Percentiles rank a stretch among this genome's conserved stretches.
These are phyloP conservation scores for Citrus sinensis DNA, from an alignment of 345 rosid species.

Conservation along the genomic window DNA sequence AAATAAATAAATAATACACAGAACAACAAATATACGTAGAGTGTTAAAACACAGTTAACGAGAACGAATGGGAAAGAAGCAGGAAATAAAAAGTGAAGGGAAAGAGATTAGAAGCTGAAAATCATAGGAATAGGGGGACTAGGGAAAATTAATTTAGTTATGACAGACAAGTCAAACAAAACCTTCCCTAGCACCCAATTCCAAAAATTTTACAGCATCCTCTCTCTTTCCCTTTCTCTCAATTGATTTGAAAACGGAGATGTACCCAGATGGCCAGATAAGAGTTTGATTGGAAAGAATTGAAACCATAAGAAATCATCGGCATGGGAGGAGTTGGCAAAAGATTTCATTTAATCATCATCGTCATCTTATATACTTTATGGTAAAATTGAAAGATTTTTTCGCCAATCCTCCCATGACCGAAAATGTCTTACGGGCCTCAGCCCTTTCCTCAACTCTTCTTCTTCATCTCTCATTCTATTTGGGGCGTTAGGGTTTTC, in stretches of 20 bases:
- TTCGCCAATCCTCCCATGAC: not conserved
- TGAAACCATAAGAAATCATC: conserved; percentile 13
- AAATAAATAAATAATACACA: not conserved
- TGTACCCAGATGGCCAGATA: not conserved
- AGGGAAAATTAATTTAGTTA: too few species aligned
- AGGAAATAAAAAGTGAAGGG: not conserved
- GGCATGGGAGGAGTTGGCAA: conserved; percentile 30
- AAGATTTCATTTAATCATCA: not conserved
- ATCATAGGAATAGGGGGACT: too few species aligned
- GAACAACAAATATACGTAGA: not conserved
- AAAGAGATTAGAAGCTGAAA: not conserved
- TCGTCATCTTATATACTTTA: too few species aligned
- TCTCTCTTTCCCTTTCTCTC: not conserved
- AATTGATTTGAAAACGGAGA: too few species aligned
- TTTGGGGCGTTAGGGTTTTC: not conserved
- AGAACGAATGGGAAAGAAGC: too few species aligned
- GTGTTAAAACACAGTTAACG: not conserved
- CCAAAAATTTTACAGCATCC: not conserved
- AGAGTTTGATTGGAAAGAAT: not conserved
- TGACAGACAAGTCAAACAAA: too few species aligned
- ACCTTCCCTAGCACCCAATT: not conserved
- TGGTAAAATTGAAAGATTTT: not conserved
- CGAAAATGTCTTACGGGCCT: not conserved
- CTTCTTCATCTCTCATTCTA: too few species aligned
- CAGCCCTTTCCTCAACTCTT: not conserved